Percentiles rank a stretch among this genome's conserved stretches.
These are phyloP conservation scores for Macaranga tanarius DNA, from an alignment of 441 rosid genomes.

Conservation along the genomic window DNA sequence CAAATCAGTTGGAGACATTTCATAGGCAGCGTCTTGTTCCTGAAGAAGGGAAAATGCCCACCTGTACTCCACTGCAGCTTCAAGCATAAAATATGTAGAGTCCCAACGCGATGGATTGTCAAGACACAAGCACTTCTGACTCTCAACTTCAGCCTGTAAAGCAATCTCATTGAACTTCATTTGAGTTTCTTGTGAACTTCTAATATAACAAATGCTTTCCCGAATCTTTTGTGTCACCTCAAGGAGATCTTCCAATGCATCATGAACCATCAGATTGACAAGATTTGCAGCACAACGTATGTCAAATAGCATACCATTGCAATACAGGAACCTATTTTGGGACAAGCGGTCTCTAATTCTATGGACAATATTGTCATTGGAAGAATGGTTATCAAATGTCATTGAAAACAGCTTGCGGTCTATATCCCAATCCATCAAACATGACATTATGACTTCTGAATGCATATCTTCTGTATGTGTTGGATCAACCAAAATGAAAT, in stretches of 20 bases:
- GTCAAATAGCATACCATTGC: constrained; percentile 67
- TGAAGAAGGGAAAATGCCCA: constrained; percentile 59
- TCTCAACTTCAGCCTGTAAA: constrained; percentile 58
- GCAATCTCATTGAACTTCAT: constrained; percentile 72
- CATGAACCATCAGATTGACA: constrained; percentile 59
- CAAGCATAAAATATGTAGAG: constrained; percentile 78
- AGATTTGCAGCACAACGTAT: constrained; percentile 69
- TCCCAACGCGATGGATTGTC: constrained; percentile 65
- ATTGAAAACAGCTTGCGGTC: constrained; percentile 79
- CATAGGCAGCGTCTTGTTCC: constrained; percentile 53
- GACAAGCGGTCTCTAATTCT: constrained; percentile 60
- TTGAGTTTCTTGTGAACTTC: constrained; percentile 63
- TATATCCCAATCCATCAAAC: constrained; percentile 80
- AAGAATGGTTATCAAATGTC: constrained; percentile 62
- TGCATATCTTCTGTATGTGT: constrained; percentile 78
- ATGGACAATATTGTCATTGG: constrained; percentile 55
- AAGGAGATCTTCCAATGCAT: constrained; percentile 59
- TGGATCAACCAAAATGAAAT: constrained; percentile 71
- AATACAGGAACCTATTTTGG: constrained; percentile 49
- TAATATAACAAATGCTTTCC: constrained; percentile 64
- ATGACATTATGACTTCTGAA: constrained; percentile 68
- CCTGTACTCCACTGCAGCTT: constrained; percentile 65
- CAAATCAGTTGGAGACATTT: constrained; percentile 49
- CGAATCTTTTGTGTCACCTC: constrained; percentile 72
- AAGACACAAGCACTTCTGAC: constrained; percentile 54